phyloP scores from a whole-genome alignment of 2,329 filamentous ascomycete species.

The Aspergillus fumigatiaffinis region DNA sequence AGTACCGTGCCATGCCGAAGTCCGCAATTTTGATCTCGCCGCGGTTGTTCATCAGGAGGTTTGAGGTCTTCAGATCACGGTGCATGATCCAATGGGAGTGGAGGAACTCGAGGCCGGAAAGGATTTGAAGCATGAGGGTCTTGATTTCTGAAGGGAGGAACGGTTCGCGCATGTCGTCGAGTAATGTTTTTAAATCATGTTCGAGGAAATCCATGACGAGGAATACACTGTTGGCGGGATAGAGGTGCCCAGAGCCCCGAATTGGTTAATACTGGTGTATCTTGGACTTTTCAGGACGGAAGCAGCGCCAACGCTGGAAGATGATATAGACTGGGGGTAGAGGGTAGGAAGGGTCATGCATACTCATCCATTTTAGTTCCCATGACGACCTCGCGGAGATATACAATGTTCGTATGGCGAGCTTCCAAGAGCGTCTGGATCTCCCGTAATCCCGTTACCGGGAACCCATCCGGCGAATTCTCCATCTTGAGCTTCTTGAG shows the following conservation, averaged over 20 bases:
- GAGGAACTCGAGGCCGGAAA: conserved; percentile 75
- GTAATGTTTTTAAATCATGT: conserved; percentile 90
- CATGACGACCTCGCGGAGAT: conserved; percentile 77
- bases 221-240: conserved; percentile 61
- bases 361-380: conserved; percentile 61
- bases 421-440: conserved; percentile 86
- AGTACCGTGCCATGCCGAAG: conserved; percentile 95
- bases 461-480: conserved; percentile 71
- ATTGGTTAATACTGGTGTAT: conserved; percentile 33
- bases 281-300: conserved; percentile 34
- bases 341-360: conserved; percentile 22
- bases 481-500: conserved; percentile 94
- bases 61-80: conserved; percentile 89
- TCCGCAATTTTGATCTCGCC: conserved; percentile 94
- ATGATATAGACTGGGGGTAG: not conserved
- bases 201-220: conserved; percentile 97
- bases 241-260: conserved; percentile 7
- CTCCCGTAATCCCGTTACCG: conserved; percentile 87
- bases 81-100: conserved; percentile 89
- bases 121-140: conserved; percentile 78
- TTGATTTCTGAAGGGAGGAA: conserved; percentile 93
- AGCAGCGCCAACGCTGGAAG: not conserved
- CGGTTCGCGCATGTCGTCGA: conserved; percentile 90
- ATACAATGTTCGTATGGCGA: conserved; percentile 76
- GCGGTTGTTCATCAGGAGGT: conserved; percentile 91